Evolutionary conservation across 106 monocot genomes (phyloP).

Genomic region (Iris macrosiphon): DNA sequence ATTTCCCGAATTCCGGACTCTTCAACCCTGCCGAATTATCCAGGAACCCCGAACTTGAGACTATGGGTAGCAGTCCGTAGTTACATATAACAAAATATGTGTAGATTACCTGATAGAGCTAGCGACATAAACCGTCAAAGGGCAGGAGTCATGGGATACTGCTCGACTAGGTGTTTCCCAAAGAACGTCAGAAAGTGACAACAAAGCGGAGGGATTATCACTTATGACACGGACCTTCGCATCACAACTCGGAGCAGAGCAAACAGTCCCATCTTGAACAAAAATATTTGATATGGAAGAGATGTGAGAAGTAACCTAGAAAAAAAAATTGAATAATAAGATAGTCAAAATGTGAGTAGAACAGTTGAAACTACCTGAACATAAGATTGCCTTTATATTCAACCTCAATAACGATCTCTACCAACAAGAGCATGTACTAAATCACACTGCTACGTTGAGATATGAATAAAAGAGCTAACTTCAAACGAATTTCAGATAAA

Average conservation of each 20-base stretch:
- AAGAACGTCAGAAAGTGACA: conserved; percentile 51
- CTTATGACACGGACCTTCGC: conserved; percentile 93
- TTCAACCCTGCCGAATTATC: too few relatives aligned
- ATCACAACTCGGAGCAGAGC: conserved; percentile 61
- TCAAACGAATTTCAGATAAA: too few relatives aligned
- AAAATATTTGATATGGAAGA: conserved; percentile 64
- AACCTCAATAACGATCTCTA: too few relatives aligned
- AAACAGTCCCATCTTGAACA: conserved; percentile 91
- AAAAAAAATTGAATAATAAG: not conserved
- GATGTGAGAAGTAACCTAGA: conserved; percentile 84
- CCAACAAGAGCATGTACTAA: too few relatives aligned
- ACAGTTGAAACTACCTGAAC: not conserved
- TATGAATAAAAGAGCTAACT: too few relatives aligned
- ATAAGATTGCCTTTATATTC: too few relatives aligned
- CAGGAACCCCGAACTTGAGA: too few relatives aligned
- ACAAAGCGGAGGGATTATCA: conserved; percentile 67
- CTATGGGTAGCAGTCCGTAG: too few relatives aligned
- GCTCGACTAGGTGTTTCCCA: conserved; percentile 51
- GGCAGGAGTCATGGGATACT: conserved; percentile 82
- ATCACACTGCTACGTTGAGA: too few relatives aligned
- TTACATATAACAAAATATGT: too few relatives aligned
- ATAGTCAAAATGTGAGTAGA: not conserved
- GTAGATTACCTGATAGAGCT: conserved; percentile 66
- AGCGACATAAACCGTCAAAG: conserved; percentile 78
- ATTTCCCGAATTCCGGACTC: too few relatives aligned